Conservation (phyloP, 805 yeast species). For the Spathaspora hagerdaliae region DNA sequence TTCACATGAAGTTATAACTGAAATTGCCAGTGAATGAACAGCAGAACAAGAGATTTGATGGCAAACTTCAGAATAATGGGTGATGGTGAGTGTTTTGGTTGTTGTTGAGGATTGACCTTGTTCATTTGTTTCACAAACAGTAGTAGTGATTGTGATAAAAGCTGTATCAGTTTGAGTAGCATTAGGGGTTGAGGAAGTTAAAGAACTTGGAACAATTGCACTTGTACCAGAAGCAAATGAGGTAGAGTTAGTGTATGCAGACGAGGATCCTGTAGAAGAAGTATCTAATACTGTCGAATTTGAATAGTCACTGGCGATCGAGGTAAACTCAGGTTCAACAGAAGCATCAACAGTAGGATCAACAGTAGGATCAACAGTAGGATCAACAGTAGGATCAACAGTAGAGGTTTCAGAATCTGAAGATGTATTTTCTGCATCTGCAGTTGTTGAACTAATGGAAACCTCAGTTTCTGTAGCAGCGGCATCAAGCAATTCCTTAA, state of each 20-base stretch:
- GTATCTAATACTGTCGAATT: neutral
- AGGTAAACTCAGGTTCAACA: neutral
- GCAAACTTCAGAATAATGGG: neutral
- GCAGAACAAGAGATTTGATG: neutral
- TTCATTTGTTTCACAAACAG: neutral
- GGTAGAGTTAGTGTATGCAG: neutral
- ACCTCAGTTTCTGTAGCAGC: constrained; percentile 25
- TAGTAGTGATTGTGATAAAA: neutral
- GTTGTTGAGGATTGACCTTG: neutral
- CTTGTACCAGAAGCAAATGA: neutral
- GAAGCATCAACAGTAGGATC: neutral
- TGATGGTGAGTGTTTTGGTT: neutral
- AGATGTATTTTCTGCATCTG: constrained; percentile 5
- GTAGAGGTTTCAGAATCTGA: constrained; percentile 5
- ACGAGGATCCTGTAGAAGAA: neutral
- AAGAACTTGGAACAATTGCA: neutral
- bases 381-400: neutral
- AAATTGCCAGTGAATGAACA: neutral
- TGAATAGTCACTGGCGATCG: neutral
- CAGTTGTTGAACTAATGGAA: constrained; percentile 18
- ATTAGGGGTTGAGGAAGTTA: neutral
- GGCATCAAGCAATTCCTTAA: too few relatives aligned
- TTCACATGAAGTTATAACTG: constrained; percentile 7
- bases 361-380: neutral
- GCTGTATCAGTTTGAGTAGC: neutral